A percentile compares a stretch with the other conserved stretches of the same genome.
phyloP scores from a whole-genome alignment of 306 rosid genomes.

The Crotalaria pallida region DNA sequence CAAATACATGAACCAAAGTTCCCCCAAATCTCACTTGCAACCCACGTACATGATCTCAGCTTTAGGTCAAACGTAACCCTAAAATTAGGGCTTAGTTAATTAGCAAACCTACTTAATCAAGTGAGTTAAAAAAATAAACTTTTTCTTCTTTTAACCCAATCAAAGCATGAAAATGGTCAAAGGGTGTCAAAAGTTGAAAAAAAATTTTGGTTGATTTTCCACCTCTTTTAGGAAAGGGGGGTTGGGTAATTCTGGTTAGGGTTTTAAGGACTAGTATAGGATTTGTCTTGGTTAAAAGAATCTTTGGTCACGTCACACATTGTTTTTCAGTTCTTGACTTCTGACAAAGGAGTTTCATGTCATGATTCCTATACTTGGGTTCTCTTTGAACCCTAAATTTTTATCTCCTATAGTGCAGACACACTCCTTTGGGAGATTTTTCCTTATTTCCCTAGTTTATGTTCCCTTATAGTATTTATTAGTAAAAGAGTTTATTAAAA shows the following conservation, averaged over 20 bases:
- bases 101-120: constrained; percentile 19
- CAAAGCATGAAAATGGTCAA: constrained; percentile 8
- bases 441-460: background rate
- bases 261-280: constrained; percentile 44
- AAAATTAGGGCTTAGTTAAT: constrained; percentile 52
- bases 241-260: constrained; percentile 50
- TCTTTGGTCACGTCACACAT: constrained; percentile 83
- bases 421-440: constrained; percentile 5
- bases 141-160: background rate
- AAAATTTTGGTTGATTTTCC: constrained; percentile 16
- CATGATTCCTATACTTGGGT: constrained; percentile 46
- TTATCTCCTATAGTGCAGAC: constrained; percentile 25
- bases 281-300: constrained; percentile 41
- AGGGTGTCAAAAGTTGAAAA: constrained; percentile 18
- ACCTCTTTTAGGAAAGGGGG: constrained; percentile 30
- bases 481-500: too few relatives aligned
- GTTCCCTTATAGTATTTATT: constrained; percentile 12
- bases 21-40: constrained; percentile 35
- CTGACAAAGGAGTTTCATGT: constrained; percentile 67
- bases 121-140: background rate
- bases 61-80: constrained; percentile 37
- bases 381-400: constrained; percentile 42
- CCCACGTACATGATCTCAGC: constrained; percentile 38
- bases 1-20: constrained; percentile 12
- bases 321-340: constrained; percentile 64